Conservation (phyloP, 805 yeast genomes). For the Barnettozyma sp. region DNA sequence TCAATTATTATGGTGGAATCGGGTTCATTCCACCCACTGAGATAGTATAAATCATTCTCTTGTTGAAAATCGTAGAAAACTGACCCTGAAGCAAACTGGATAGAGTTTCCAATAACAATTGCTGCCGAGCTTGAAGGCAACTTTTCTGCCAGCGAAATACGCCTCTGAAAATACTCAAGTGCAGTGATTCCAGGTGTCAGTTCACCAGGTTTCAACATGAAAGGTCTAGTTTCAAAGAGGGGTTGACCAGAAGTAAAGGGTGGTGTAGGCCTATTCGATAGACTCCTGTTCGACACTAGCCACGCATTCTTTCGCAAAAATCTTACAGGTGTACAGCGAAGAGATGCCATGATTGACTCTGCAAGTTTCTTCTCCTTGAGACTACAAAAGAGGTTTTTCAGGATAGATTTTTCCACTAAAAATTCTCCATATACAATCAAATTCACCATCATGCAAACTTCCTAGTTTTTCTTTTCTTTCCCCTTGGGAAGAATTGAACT, state of each 20-base stretch:
- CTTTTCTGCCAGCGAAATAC: conserved; percentile 48
- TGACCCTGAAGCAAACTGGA: conserved; percentile 80
- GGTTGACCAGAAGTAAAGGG: conserved; percentile 73
- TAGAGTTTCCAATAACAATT: conserved; percentile 62
- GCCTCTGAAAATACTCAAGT: conserved; percentile 68
- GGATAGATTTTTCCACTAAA: no score
- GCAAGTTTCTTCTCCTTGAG: no score
- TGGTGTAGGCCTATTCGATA: conserved; percentile 13
- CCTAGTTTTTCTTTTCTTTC: conserved; percentile 13
- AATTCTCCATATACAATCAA: conserved; percentile 1
- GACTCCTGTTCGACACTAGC: neutral
- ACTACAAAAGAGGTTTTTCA: no score
- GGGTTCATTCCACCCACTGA: conserved; percentile 93
- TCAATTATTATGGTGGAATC: conserved; percentile 65
- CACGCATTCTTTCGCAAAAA: neutral
- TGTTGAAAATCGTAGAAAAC: conserved; percentile 93
- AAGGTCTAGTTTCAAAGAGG: conserved; percentile 76
- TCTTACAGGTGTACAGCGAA: neutral
- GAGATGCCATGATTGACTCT: conserved; percentile 1
- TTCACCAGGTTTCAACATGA: conserved; percentile 65
- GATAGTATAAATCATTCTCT: conserved; percentile 76
- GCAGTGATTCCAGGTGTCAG: conserved; percentile 87
- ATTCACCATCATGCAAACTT: conserved; percentile 5
- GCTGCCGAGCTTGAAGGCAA: conserved; percentile 64
- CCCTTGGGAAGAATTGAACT: conserved; percentile 10